phyloP scores from a whole-genome alignment of 1,284 basidiomycete genomes.

The Ceratobasidium sp. region DNA sequence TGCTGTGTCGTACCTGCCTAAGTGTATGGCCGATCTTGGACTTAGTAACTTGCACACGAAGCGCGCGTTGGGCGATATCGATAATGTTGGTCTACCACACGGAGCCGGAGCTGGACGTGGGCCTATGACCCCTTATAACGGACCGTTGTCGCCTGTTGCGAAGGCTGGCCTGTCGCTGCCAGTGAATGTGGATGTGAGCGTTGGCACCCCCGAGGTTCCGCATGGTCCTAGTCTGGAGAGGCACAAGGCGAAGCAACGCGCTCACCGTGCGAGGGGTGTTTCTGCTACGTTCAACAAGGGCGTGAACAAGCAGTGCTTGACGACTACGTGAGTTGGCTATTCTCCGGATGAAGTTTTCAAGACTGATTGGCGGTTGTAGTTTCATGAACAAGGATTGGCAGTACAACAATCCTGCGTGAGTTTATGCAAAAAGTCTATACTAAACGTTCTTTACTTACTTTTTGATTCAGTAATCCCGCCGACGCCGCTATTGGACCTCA shows the following conservation, averaged over 20 bases:
- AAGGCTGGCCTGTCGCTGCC: background rate
- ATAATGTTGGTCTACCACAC: background rate
- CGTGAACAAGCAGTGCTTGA: conserved; percentile 47
- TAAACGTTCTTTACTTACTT: background rate
- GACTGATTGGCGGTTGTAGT: conserved; percentile 57
- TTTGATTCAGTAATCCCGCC: conserved; percentile 66
- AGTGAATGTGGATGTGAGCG: background rate
- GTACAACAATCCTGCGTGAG: conserved; percentile 65
- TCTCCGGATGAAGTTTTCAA: background rate
- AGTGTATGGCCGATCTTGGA: conserved; percentile 56
- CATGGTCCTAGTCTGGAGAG: conserved; percentile 35
- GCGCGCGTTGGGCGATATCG: background rate
- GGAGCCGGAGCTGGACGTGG: conserved; percentile 32
- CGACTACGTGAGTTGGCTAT: conserved; percentile 46
- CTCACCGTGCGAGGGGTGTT: conserved; percentile 28
- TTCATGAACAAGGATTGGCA: conserved; percentile 87
- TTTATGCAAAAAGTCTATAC: background rate
- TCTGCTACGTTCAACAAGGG: conserved; percentile 28
- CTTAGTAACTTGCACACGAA: background rate
- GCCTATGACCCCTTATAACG: conserved; percentile 55
- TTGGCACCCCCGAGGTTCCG: conserved; percentile 7
- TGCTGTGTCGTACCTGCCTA: conserved; percentile 66
- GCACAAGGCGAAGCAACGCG: conserved; percentile 23
- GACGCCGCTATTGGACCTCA: conserved; percentile 75
- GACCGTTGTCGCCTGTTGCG: conserved; percentile 62